phyloP scores from a whole-genome alignment of 2,329 filamentous ascomycete genomes.

The Pseudogymnoascus sp. region DNA sequence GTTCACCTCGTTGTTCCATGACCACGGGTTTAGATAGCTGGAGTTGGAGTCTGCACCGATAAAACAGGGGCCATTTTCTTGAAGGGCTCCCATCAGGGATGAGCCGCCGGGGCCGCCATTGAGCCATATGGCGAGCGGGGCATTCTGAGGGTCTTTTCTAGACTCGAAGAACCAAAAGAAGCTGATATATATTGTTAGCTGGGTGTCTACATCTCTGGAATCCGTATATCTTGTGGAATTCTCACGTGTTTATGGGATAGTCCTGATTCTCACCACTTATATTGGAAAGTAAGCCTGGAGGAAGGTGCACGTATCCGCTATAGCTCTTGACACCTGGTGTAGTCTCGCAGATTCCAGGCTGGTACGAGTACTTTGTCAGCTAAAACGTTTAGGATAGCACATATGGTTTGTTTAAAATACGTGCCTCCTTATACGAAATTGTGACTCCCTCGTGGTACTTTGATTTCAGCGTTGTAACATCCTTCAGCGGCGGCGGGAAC shows the following conservation, averaged over 20 bases:
- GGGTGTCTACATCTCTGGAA: slow-evolving; percentile 33
- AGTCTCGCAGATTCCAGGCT: slow-evolving; percentile 18
- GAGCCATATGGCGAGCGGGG: slow-evolving; percentile 49
- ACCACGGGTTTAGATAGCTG: slow-evolving; percentile 44
- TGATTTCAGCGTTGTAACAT: slow-evolving; percentile 14
- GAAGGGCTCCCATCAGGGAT: slow-evolving; percentile 51
- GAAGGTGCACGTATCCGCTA: slow-evolving; percentile 17
- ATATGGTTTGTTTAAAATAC: neutral
- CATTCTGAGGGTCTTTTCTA: slow-evolving; percentile 36
- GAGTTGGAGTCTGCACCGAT: slow-evolving; percentile 30
- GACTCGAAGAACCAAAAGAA: slow-evolving; percentile 38
- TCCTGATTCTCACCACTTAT: slow-evolving; percentile 4
- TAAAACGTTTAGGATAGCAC: neutral
- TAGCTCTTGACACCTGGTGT: slow-evolving; percentile 14
- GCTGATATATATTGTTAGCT: slow-evolving; percentile 22
- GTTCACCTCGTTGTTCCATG: slow-evolving; percentile 51
- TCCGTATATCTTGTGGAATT: slow-evolving; percentile 23
- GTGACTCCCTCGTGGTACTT: slow-evolving; percentile 16
- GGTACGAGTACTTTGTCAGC: neutral
- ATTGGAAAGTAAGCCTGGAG: slow-evolving; percentile 12
- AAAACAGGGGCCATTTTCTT: slow-evolving; percentile 43
- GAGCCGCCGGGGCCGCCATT: slow-evolving; percentile 56
- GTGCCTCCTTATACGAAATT: slow-evolving; percentile 16
- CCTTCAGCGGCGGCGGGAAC: slow-evolving; percentile 14
- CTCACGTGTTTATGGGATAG: slow-evolving; percentile 17